Evolutionary conservation across 768 basidiomycete genomes (phyloP).

Genomic region (Ramaria rubella): DNA sequence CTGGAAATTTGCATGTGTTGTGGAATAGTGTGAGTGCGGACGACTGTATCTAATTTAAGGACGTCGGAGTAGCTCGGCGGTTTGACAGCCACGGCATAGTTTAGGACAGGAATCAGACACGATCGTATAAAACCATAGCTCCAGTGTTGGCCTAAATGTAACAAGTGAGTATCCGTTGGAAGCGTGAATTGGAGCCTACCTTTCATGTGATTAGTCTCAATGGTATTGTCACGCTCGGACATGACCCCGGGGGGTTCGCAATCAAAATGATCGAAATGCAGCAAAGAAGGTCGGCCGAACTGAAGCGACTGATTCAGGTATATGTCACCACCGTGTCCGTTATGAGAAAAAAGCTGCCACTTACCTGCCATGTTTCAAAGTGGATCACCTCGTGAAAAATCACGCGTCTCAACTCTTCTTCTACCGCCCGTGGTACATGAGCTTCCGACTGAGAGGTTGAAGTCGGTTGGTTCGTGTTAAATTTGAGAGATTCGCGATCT

Average conservation of each 20-base stretch:
- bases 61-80: slow-evolving; percentile 5
- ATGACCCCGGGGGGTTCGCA: neutral
- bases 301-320: neutral
- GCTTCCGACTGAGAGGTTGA: neutral
- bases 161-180: neutral
- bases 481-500: slow-evolving; percentile 9
- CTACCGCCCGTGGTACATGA: neutral
- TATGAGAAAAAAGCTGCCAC: neutral
- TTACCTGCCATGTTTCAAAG: slow-evolving; percentile 7
- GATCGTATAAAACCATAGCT: slow-evolving; percentile 3
- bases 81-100: slow-evolving; percentile 5
- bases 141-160: slow-evolving; percentile 4
- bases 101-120: slow-evolving; percentile 1
- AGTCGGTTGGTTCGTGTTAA: neutral
- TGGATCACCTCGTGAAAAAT: slow-evolving; percentile 6
- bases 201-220: slow-evolving; percentile 4
- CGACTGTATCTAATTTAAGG: slow-evolving; percentile 1
- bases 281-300: slow-evolving; percentile 6
- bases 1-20: neutral
- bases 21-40: neutral
- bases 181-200: neutral
- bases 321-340: neutral
- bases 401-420: slow-evolving; percentile 2
- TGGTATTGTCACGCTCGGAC: neutral
- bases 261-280: slow-evolving; percentile 4